Evolutionary conservation across 208 protist genomes (phyloP).

Genomic region (Herpetomonas samuelpessoai): DNA sequence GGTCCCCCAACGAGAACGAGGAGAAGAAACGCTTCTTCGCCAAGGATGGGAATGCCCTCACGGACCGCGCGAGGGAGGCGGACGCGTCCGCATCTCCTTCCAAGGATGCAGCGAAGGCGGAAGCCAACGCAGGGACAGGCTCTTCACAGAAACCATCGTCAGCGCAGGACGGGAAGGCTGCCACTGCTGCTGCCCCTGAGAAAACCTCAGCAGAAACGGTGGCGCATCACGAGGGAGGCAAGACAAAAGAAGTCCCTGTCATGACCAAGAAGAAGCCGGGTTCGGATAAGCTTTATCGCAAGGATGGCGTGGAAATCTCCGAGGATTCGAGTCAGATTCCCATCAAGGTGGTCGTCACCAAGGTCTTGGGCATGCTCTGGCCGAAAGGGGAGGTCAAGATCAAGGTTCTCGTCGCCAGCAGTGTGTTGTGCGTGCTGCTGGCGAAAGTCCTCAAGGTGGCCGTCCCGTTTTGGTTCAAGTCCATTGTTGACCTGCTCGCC

Average conservation of each 20-base stretch:
- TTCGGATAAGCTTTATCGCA: slow-evolving; percentile 9
- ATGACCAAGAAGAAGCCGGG: background rate
- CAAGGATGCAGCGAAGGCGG: background rate
- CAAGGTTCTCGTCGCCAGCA: slow-evolving; percentile 65
- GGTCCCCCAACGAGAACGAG: background rate
- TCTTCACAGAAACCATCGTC: background rate
- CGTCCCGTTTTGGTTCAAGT: slow-evolving; percentile 91
- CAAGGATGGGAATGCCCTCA: background rate
- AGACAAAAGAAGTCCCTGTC: too few species aligned
- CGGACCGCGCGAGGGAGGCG: background rate
- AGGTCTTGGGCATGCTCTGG: slow-evolving; percentile 84
- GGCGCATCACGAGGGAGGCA: too few species aligned
- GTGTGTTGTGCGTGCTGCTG: slow-evolving; percentile 70
- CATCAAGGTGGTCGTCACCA: slow-evolving; percentile 61
- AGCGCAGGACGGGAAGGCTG: background rate
- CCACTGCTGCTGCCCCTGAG: background rate
- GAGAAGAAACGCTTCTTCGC: background rate
- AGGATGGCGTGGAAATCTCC: slow-evolving; percentile 40
- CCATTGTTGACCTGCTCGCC: slow-evolving; percentile 81
- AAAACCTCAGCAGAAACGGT: too few species aligned
- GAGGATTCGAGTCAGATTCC: slow-evolving; percentile 57
- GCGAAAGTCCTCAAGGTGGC: slow-evolving; percentile 85
- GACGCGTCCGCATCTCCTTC: background rate
- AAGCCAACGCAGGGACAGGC: too few species aligned
- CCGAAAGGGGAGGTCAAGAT: slow-evolving; percentile 62